phyloP scores from a whole-genome alignment of 148 eudicot genomes.

The Diospyros kaki region DNA sequence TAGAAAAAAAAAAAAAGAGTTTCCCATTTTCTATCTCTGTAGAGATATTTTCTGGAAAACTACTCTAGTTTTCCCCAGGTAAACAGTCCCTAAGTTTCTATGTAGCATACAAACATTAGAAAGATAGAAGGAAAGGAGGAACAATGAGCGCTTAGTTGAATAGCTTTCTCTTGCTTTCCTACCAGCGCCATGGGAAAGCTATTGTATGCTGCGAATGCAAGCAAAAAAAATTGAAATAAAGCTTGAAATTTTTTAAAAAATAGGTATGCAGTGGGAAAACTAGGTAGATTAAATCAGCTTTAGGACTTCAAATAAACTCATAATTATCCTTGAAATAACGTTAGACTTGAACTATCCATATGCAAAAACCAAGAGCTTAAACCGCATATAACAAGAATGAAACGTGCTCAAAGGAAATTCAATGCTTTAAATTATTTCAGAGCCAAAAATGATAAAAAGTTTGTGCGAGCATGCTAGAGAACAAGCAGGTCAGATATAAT shows the following conservation, averaged over 20 bases:
- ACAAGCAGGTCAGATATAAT: not conserved
- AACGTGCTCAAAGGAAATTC: conserved; percentile 5
- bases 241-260: not conserved
- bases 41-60: too few species aligned
- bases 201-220: not conserved
- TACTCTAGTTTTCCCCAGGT: too few species aligned
- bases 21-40: too few species aligned
- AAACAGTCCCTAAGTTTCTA: too few species aligned
- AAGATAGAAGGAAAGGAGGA: too few species aligned
- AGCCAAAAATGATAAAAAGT: not conserved
- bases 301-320: not conserved
- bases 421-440: not conserved
- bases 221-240: not conserved
- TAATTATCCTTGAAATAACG: not conserved
- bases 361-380: conserved; percentile 3
- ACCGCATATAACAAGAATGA: not conserved
- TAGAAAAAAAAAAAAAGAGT: too few species aligned
- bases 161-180: not conserved
- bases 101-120: too few species aligned
- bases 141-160: too few species aligned
- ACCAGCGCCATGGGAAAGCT: not conserved
- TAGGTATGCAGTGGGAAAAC: not conserved
- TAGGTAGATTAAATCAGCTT: not conserved
- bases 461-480: not conserved
- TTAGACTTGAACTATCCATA: not conserved